Evolutionary conservation across 371 early-diverging fungal species (phyloP).

Genomic region (Apophysomyces variabilis): DNA sequence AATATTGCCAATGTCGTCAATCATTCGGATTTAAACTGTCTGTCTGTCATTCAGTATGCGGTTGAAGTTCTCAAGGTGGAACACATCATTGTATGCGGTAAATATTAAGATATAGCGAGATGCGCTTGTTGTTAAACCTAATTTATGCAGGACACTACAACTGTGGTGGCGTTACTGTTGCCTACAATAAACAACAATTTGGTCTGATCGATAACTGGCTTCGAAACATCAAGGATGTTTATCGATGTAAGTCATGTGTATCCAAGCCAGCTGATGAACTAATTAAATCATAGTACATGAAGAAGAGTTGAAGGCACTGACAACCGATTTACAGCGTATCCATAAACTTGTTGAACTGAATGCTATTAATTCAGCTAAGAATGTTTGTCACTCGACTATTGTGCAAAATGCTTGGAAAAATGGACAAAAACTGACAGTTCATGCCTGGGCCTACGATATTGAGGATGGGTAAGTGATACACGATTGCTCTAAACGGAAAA

Average conservation of each 20-base stretch:
- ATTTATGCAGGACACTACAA: slow-evolving; percentile 70
- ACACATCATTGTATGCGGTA: slow-evolving; percentile 91
- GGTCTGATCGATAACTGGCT: slow-evolving; percentile 91
- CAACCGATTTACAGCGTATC: slow-evolving; percentile 45
- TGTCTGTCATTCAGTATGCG: slow-evolving; percentile 93
- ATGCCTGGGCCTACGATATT: slow-evolving; percentile 87
- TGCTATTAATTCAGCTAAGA: slow-evolving; percentile 73
- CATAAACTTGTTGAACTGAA: slow-evolving; percentile 76
- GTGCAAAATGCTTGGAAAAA: slow-evolving; percentile 85
- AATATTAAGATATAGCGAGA: neutral
- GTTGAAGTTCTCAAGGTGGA: slow-evolving; percentile 90
- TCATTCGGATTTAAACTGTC: slow-evolving; percentile 76
- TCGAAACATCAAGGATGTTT: slow-evolving; percentile 77
- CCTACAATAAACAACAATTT: slow-evolving; percentile 62
- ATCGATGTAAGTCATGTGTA: slow-evolving; percentile 45
- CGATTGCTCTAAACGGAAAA: no score
- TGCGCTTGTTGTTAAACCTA: neutral
- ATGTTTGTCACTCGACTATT: slow-evolving; percentile 74
- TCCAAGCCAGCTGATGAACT: neutral
- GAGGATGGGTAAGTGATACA: slow-evolving; percentile 51
- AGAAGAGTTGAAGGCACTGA: slow-evolving; percentile 49
- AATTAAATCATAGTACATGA: slow-evolving; percentile 40
- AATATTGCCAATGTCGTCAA: slow-evolving; percentile 94
- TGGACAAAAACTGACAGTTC: slow-evolving; percentile 77
- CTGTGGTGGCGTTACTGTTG: slow-evolving; percentile 88